Evolutionary conservation across 768 basidiomycete species (phyloP).

Genomic region (Boletus coccyginus): DNA sequence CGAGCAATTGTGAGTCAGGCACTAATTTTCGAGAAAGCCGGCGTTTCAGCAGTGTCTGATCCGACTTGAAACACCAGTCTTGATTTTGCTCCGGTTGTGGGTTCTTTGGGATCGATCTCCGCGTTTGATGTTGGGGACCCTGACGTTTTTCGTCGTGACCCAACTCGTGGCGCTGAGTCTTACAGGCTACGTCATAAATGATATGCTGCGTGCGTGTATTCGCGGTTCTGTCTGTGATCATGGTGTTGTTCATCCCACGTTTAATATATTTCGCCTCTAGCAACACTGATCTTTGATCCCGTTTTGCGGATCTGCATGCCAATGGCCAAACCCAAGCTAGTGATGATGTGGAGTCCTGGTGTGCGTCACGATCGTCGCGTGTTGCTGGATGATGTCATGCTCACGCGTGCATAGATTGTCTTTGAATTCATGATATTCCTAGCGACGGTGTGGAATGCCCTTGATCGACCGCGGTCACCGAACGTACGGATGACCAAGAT

Average conservation of each 20-base stretch:
- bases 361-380: constrained; percentile 5
- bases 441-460: constrained; percentile 28
- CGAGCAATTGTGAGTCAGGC: constrained; percentile 34
- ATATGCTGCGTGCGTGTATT: constrained; percentile 27
- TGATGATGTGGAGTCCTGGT: constrained; percentile 30
- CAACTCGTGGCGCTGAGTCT: constrained; percentile 25
- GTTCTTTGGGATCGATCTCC: constrained; percentile 32
- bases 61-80: constrained; percentile 24
- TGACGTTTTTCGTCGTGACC: constrained; percentile 30
- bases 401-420: constrained; percentile 16
- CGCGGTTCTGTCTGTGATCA: not conserved
- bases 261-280: constrained; percentile 1
- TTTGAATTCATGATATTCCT: constrained; percentile 33
- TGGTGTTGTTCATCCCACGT: not conserved
- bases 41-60: constrained; percentile 2
- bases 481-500: constrained; percentile 19
- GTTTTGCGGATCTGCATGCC: constrained; percentile 21
- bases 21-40: not conserved
- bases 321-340: constrained; percentile 16
- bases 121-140: constrained; percentile 28
- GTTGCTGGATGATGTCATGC: not conserved
- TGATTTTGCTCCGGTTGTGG: constrained; percentile 41
- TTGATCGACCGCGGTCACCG: constrained; percentile 23
- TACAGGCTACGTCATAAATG: constrained; percentile 24
- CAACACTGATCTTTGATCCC: constrained; percentile 12